A percentile compares a stretch with the other conserved stretches of the same genome.
phyloP scores from a whole-genome alignment of 805 yeast genomes.

The Millerozyma acaciae region DNA sequence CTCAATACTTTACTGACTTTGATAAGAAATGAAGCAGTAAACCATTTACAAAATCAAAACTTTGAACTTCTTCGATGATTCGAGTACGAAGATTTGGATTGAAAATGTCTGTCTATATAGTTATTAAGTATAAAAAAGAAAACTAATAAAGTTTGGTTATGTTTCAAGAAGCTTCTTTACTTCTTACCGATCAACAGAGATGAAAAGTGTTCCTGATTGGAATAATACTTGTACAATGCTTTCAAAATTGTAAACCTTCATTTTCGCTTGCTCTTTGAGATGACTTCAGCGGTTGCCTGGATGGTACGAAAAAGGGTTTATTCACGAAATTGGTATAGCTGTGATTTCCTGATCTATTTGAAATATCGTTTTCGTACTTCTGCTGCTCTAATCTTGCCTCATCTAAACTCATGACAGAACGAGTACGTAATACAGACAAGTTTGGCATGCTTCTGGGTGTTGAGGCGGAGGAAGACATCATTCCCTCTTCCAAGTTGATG shows the following conservation, averaged over 20 bases:
- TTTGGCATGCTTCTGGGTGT: conserved; percentile 11
- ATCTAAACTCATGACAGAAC: conserved; percentile 33
- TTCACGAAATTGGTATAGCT: conserved; percentile 25
- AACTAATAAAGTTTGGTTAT: too few species aligned
- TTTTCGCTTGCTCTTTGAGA: not conserved
- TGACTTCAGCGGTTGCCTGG: conserved; percentile 1
- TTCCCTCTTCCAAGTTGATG: conserved; percentile 33
- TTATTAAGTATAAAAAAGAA: too few species aligned
- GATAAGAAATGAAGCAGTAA: too few species aligned
- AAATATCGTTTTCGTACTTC: conserved; percentile 1
- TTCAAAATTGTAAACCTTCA: too few species aligned
- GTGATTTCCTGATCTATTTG: conserved; percentile 1
- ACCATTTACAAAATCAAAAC: too few species aligned
- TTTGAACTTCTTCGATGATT: conserved; percentile 1
- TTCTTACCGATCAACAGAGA: too few species aligned
- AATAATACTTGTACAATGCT: too few species aligned
- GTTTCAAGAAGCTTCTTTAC: too few species aligned
- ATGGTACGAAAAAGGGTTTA: conserved; percentile 34
- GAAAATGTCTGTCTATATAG: too few species aligned
- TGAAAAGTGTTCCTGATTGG: too few species aligned
- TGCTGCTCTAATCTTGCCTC: conserved; percentile 10
- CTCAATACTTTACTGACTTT: too few species aligned
- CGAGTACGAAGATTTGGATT: not conserved
- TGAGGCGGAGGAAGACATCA: conserved; percentile 17
- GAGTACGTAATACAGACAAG: conserved; percentile 29